These are phyloP conservation scores for Colletotrichum noveboracense DNA, from an alignment of 2,329 filamentous ascomycete genomes.

Conservation along the genomic window DNA sequence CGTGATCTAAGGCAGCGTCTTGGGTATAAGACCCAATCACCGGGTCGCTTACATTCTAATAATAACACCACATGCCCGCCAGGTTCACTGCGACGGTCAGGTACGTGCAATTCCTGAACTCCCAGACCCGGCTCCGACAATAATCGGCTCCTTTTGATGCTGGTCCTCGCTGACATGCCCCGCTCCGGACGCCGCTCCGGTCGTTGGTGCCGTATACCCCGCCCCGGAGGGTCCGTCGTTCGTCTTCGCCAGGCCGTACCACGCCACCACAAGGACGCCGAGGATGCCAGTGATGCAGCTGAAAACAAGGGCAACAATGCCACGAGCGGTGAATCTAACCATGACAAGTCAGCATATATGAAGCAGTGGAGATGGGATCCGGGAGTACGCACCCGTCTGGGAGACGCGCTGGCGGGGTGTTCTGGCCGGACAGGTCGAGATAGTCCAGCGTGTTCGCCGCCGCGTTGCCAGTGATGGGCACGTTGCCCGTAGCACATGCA, in stretches of 20 bases:
- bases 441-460: constrained; percentile 72
- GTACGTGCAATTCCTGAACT: neutral
- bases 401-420: constrained; percentile 57
- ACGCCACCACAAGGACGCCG: constrained; percentile 69
- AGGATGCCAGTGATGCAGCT: constrained; percentile 72
- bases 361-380: neutral
- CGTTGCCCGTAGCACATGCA: constrained; percentile 57
- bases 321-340: constrained; percentile 68
- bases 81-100: neutral
- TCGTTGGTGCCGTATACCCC: neutral
- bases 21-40: neutral
- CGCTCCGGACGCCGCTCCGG: neutral
- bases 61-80: neutral
- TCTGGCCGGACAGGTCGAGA: constrained; percentile 68
- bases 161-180: neutral
- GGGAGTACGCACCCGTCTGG: constrained; percentile 63
- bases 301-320: constrained; percentile 77
- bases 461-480: constrained; percentile 71
- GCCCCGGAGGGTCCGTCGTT: neutral
- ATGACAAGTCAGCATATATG: neutral
- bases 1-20: neutral
- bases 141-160: neutral
- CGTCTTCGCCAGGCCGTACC: constrained; percentile 61
- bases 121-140: neutral
- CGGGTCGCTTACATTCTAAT: neutral